These are phyloP conservation scores for Claviceps africana DNA, from an alignment of 2,329 filamentous ascomycete species.

Conservation along the genomic window DNA sequence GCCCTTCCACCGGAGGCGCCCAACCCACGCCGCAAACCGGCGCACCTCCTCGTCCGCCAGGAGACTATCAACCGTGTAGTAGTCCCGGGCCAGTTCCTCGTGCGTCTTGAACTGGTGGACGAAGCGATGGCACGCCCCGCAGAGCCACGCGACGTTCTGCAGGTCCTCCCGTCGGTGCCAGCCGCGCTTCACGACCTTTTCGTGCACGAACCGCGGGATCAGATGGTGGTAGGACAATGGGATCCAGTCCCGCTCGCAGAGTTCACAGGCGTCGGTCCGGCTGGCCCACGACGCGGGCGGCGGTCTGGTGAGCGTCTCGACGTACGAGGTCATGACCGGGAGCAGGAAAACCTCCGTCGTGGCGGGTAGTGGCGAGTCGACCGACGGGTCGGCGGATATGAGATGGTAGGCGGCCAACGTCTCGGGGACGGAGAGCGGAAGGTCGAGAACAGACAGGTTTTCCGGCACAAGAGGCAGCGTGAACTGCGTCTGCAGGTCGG, in stretches of 20 bases:
- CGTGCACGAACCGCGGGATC: conserved; percentile 66
- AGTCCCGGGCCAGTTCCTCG: conserved; percentile 62
- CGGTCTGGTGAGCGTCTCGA: conserved; percentile 39
- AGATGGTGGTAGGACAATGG: conserved; percentile 73
- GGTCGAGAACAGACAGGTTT: conserved; percentile 40
- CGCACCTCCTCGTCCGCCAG: conserved; percentile 56
- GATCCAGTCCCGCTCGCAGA: conserved; percentile 63
- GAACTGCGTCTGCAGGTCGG: conserved; percentile 39
- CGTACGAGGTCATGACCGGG: conserved; percentile 49
- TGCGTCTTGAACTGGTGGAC: conserved; percentile 64
- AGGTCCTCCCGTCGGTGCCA: conserved; percentile 67
- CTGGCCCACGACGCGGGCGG: conserved; percentile 51
- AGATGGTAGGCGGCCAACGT: conserved; percentile 55
- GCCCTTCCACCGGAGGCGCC: conserved; percentile 60
- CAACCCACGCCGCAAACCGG: conserved; percentile 60
- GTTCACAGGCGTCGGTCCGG: conserved; percentile 50
- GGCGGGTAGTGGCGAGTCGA: conserved; percentile 21
- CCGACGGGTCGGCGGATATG: conserved; percentile 27
- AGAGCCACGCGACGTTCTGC: conserved; percentile 75
- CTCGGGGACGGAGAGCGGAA: conserved; percentile 42
- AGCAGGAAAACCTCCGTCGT: conserved; percentile 42
- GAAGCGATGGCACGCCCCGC: conserved; percentile 69
- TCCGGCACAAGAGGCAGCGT: conserved; percentile 40
- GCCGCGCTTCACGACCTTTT: conserved; percentile 59
- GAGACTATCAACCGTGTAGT: conserved; percentile 59